These are phyloP conservation scores for Hericium coralloides DNA, from an alignment of 768 basidiomycete species.

Conservation along the genomic window DNA sequence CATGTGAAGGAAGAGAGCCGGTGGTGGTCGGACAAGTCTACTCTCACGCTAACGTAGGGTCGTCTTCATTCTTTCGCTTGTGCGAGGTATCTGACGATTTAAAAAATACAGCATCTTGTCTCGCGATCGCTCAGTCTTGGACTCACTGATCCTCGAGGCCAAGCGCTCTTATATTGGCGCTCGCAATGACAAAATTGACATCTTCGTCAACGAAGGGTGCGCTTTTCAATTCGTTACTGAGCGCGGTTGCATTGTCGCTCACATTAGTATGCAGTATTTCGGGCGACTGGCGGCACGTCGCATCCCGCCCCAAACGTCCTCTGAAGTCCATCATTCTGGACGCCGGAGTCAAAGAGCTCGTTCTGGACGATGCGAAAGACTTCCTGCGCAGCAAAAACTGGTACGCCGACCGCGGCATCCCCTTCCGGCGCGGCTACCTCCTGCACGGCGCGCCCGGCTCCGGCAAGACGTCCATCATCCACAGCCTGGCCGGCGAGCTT, in stretches of 20 bases:
- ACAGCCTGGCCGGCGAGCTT: constrained; percentile 71
- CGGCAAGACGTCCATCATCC: constrained; percentile 74
- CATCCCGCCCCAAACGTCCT: constrained; percentile 55
- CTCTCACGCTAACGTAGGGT: constrained; percentile 35
- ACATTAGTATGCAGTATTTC: constrained; percentile 1
- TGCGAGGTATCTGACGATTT: neutral
- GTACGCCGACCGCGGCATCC: constrained; percentile 69
- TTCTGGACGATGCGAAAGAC: constrained; percentile 62
- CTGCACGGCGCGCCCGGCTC: constrained; percentile 69
- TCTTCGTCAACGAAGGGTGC: constrained; percentile 42
- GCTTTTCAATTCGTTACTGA: neutral
- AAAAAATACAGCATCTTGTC: constrained; percentile 3
- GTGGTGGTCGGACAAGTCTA: constrained; percentile 29
- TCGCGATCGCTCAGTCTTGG: constrained; percentile 12
- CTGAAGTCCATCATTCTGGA: constrained; percentile 63
- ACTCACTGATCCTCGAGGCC: constrained; percentile 10
- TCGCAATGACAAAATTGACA: constrained; percentile 13
- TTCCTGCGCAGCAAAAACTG: constrained; percentile 62
- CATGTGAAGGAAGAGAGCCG: constrained; percentile 28
- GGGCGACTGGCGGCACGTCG: constrained; percentile 44
- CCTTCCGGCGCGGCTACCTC: constrained; percentile 76
- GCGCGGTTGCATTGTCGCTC: neutral
- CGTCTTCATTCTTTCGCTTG: neutral
- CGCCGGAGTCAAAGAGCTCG: constrained; percentile 52
- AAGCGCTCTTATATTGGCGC: constrained; percentile 5